Evolutionary conservation across 495 filamentous ascomycete species (phyloP), one percentile per base, ranked within the genome.

Genomic region (Penicillium steckii): DNA sequence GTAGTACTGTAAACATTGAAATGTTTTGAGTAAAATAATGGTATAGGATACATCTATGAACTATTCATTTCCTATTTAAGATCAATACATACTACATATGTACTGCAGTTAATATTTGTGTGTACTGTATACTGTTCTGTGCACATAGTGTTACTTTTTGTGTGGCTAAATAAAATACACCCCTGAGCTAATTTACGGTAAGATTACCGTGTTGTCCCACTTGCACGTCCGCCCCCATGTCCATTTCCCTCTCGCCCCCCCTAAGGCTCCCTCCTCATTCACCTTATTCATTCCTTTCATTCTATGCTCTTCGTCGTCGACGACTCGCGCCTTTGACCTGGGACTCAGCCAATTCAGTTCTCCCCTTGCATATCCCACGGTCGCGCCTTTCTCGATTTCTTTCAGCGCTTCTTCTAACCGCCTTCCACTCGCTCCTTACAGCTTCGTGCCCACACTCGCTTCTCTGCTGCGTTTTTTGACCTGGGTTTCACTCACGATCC

Each of bases 361-460:
- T 59, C 66, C 65, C 71, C 68, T 74, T 72, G 66, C 69, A 54
- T 73, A 52, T 56, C 60, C 58, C 63, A 59, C 69, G 67, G 64
- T 71, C 66, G 65, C 70, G 64, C 62, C 50, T 48, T 48, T 50
- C 42, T 32, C 48, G 27, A 22, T 46, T 60, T 57, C 57, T 62
- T 56, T 67, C 57, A 66, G 64, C 44, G 56, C 56, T 53, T 47
- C 45, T 23, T 30, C 48, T 49, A n/a, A n/a, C 46, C 49, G 46
- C 52, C 51, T 53, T 71, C 68, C 38, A 56, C 53, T 73, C 72
- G 59, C 68, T 72, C 72, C 70, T 73, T 73, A 70, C 71, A 50
- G 66, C 62, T 60, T 30, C 41, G 50, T 62, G 57, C 51, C 57
- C 56, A 67, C 69, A 62, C 54, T 69, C 67, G 59, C 53, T 69